phyloP scores from a whole-genome alignment of 352 stramenopile genomes.

The Phytophthora agathidicida region DNA sequence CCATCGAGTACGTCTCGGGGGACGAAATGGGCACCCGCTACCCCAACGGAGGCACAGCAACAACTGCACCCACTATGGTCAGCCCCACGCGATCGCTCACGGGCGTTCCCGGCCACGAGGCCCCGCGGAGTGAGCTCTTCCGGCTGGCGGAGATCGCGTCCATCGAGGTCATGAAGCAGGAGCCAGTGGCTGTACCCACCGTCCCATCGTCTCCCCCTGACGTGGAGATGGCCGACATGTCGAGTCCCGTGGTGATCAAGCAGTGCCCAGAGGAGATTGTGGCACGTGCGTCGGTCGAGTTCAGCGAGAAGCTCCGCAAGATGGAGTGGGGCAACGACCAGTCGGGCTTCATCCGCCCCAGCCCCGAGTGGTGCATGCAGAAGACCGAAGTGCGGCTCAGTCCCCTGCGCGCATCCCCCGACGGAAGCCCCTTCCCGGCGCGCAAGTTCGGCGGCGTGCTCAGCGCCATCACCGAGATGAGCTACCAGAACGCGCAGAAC shows the following conservation, averaged over 20 bases:
- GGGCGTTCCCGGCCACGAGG: constrained; percentile 29
- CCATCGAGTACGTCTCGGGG: constrained; percentile 68
- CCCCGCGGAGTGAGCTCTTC: constrained; percentile 66
- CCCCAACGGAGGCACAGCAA: constrained; percentile 12
- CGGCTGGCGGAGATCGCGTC: constrained; percentile 75
- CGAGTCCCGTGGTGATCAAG: constrained; percentile 42
- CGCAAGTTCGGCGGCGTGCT: constrained; percentile 52
- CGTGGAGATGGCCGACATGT: constrained; percentile 53
- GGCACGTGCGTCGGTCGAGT: constrained; percentile 25
- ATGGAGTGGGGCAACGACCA: constrained; percentile 39
- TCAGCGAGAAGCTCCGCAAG: constrained; percentile 42
- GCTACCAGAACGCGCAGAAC: constrained; percentile 63
- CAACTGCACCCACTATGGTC: background rate
- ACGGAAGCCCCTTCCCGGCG: constrained; percentile 29
- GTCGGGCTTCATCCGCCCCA: constrained; percentile 27
- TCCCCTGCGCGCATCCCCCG: constrained; percentile 46
- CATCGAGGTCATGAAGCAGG: constrained; percentile 79
- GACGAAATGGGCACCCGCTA: constrained; percentile 49
- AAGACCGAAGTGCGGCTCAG: constrained; percentile 71
- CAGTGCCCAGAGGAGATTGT: constrained; percentile 30
- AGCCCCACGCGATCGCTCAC: constrained; percentile 48
- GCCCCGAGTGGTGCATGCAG: constrained; percentile 61
- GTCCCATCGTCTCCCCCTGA: constrained; percentile 31
- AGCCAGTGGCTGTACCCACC: constrained; percentile 30
- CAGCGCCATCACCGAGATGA: constrained; percentile 52